Conservation (phyloP, 1,284 basidiomycete species). For the Earliella scabrosa region DNA sequence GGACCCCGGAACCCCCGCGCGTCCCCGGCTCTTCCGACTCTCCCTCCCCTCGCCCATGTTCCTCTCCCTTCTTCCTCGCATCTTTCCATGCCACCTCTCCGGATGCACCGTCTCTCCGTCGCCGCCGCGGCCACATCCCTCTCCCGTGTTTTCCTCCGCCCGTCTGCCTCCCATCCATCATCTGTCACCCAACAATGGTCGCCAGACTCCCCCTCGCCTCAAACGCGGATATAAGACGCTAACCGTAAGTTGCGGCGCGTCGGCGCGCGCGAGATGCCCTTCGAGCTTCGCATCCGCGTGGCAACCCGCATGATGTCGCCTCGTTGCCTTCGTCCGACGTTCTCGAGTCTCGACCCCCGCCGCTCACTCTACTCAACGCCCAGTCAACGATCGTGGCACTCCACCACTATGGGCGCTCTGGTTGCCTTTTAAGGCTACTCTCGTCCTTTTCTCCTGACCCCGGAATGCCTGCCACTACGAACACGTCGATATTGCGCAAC, state of each 20-base stretch:
- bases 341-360: neutral
- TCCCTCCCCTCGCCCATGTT: neutral
- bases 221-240: neutral
- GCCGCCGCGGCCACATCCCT: neutral
- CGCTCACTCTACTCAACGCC: constrained; percentile 24
- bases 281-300: neutral
- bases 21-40: neutral
- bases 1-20: constrained; percentile 27
- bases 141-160: neutral
- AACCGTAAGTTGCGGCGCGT: too few relatives aligned
- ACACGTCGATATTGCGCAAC: constrained; percentile 1
- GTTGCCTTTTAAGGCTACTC: constrained; percentile 22
- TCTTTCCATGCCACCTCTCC: constrained; percentile 5
- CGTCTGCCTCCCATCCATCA: constrained; percentile 15
- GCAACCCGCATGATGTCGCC: neutral
- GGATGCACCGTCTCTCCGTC: neutral
- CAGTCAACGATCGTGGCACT: constrained; percentile 16
- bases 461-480: constrained; percentile 3
- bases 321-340: neutral
- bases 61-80: constrained; percentile 1
- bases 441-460: constrained; percentile 15
- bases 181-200: constrained; percentile 12
- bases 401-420: constrained; percentile 7
- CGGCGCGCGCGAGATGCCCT: neutral
- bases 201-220: neutral